These are phyloP conservation scores for Candida sphagnicola DNA, from an alignment of 805 yeast species.

Conservation along the genomic window DNA sequence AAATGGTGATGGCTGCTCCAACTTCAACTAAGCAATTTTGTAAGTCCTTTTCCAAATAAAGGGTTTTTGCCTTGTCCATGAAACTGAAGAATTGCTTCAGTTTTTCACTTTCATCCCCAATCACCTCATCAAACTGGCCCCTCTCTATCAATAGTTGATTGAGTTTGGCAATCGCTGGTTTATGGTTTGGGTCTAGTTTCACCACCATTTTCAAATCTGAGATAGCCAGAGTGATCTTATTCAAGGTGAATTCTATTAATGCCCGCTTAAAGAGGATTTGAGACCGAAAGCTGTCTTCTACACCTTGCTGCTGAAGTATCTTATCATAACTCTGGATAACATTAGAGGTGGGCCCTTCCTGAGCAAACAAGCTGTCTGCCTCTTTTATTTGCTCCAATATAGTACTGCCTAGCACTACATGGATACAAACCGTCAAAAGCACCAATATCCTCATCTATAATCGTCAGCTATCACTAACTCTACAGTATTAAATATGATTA, in stretches of 20 bases:
- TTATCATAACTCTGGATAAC: slow-evolving; percentile 23
- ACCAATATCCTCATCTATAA: slow-evolving; percentile 2
- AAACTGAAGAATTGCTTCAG: slow-evolving; percentile 14
- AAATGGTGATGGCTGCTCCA: slow-evolving; percentile 19
- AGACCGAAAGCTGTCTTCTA: slow-evolving; percentile 22
- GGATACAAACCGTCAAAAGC: neutral
- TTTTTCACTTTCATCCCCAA: slow-evolving; percentile 11
- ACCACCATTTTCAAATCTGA: slow-evolving; percentile 48
- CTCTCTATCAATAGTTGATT: slow-evolving; percentile 46
- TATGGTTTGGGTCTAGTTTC: slow-evolving; percentile 33
- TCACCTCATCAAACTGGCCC: slow-evolving; percentile 41
- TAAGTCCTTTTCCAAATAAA: slow-evolving; percentile 10
- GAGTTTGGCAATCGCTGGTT: slow-evolving; percentile 48
- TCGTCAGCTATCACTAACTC: no score
- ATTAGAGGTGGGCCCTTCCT: slow-evolving; percentile 27
- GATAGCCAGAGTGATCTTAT: slow-evolving; percentile 51
- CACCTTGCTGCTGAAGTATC: slow-evolving; percentile 6
- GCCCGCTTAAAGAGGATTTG: slow-evolving; percentile 59
- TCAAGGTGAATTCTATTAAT: slow-evolving; percentile 53
- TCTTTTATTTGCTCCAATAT: slow-evolving; percentile 3
- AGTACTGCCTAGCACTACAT: slow-evolving; percentile 1
- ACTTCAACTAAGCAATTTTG: slow-evolving; percentile 24
- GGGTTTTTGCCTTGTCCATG: slow-evolving; percentile 2
- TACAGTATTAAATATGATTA: no score
- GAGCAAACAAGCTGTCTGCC: slow-evolving; percentile 17